Base-by-base conservation (phyloP, 805 yeast genomes). In the Candida easanensis region DNA sequence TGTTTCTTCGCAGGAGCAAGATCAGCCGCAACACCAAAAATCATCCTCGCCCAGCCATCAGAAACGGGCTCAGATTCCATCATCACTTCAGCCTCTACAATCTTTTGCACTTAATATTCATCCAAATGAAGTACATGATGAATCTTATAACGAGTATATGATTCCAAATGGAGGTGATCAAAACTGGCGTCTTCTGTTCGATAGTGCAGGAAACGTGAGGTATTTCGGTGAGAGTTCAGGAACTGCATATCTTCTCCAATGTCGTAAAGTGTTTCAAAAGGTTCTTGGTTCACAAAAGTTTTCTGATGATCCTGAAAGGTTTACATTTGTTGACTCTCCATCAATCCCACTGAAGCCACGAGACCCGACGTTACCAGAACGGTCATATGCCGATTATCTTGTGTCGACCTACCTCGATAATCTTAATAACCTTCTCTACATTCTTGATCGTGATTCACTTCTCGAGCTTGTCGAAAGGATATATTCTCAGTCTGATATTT, bases 221-320 rank as follows among this genome's bases (percentile, higher is more conserved):
- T 70, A 68, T 42, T 47, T 70, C 38, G 75, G 76, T 8, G 76
- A 71, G 42, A 62, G 70, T 23, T 66, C 70, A 20, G 68, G 73
- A 0, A 57, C 68, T 10, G 66, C 76, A 2, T 60, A 69, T 33
- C 53, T 72, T 6, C 56, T 66, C 26, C 76, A 72, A 46, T 61
- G 69, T 3, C 53, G 74, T 10, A 66, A 64, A 40, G 54, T 71
- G 1, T 71, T 70, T 48, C 45, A 50, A 22, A 57, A 51, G 15
- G 50, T 54, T 2, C 40, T 65, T 25, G 70, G 71, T 0, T 50
- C 55, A 6, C 62, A 70, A 2, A 55, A 57, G 11, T 69, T 71
- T 42, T 64, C 70, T 1, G 61, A 60, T 30, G 73, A 70, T 41
- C 65, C 72, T 4, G 61, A 64, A 34, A 61, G 66, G 20, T 61